A percentile compares a stretch with the other conserved stretches of the same genome.
These are phyloP conservation scores for Russula earlei DNA, from an alignment of 768 basidiomycete species.

Conservation along the genomic window DNA sequence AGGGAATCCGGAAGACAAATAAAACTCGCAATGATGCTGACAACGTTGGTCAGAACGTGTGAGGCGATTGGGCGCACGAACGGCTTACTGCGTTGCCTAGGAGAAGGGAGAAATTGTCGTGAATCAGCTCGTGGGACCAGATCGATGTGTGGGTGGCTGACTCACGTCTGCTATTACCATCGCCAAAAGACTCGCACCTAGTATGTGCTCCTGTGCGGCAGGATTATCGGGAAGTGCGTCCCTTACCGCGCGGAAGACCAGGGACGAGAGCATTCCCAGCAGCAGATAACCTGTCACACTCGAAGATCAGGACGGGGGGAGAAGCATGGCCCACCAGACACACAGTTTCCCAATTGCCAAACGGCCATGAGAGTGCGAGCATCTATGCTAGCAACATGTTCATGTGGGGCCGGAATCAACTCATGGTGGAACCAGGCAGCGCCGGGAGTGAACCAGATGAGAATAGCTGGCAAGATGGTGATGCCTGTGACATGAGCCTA, in stretches of 20 bases:
- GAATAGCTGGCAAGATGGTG: slow-evolving; percentile 40
- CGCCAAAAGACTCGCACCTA: slow-evolving; percentile 52
- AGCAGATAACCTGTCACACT: slow-evolving; percentile 45
- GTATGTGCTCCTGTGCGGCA: slow-evolving; percentile 55
- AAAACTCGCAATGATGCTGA: slow-evolving; percentile 50
- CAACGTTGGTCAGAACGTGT: neutral
- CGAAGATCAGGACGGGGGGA: neutral
- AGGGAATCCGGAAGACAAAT: slow-evolving; percentile 48
- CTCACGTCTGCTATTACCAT: slow-evolving; percentile 66
- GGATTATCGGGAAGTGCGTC: slow-evolving; percentile 49
- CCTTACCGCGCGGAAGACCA: slow-evolving; percentile 58
- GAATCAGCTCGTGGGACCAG: neutral
- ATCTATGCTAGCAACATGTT: slow-evolving; percentile 32
- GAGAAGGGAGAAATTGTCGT: neutral
- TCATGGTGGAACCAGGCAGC: slow-evolving; percentile 58
- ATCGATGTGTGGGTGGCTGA: slow-evolving; percentile 10
- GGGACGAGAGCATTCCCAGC: slow-evolving; percentile 51
- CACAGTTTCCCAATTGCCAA: slow-evolving; percentile 62
- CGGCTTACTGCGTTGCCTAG: slow-evolving; percentile 50
- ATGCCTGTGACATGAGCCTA: slow-evolving; percentile 30
- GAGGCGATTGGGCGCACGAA: neutral
- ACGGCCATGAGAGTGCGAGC: slow-evolving; percentile 49
- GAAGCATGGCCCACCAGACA: slow-evolving; percentile 14
- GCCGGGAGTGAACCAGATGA: slow-evolving; percentile 51
- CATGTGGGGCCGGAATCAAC: slow-evolving; percentile 43